phyloP scores from a whole-genome alignment of 176 grass and related monocot species.

The Phoenix dactylifera region DNA sequence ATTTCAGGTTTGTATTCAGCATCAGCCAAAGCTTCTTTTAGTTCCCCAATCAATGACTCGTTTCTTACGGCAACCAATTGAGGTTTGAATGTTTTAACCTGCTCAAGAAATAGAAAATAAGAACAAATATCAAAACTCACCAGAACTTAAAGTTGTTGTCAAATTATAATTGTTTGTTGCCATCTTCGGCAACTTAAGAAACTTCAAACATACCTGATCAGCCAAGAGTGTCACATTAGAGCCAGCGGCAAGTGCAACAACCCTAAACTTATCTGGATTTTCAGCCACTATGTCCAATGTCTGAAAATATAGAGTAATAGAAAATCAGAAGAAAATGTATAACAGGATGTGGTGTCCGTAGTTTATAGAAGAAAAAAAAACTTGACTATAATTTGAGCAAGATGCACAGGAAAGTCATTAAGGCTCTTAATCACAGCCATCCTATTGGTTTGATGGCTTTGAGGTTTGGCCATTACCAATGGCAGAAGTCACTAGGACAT shows the following conservation, averaged over 20 bases:
- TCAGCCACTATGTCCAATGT: conserved; percentile 90
- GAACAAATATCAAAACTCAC: too few species aligned
- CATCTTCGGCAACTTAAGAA: background rate
- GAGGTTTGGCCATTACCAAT: too few species aligned
- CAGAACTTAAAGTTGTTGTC: too few species aligned
- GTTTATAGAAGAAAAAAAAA: too few species aligned
- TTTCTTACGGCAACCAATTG: conserved; percentile 79
- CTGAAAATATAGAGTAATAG: conserved; percentile 18
- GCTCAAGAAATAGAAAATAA: conserved; percentile 5
- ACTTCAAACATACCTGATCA: conserved; percentile 56
- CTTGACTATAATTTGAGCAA: too few species aligned
- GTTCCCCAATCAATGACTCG: conserved; percentile 62
- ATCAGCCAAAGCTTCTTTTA: conserved; percentile 91
- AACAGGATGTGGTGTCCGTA: too few species aligned
- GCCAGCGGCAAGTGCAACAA: conserved; percentile 96
- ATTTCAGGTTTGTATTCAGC: conserved; percentile 87
- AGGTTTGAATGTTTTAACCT: conserved; percentile 93
- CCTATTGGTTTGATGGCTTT: too few species aligned
- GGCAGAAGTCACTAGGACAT: too few species aligned
- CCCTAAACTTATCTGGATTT: conserved; percentile 85
- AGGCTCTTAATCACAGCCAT: too few species aligned
- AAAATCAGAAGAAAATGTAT: too few species aligned
- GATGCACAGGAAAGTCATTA: too few species aligned
- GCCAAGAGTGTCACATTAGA: conserved; percentile 95
- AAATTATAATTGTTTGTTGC: too few species aligned